Conservation (phyloP, 495 filamentous ascomycete species). For the Apodospora peruviana region DNA sequence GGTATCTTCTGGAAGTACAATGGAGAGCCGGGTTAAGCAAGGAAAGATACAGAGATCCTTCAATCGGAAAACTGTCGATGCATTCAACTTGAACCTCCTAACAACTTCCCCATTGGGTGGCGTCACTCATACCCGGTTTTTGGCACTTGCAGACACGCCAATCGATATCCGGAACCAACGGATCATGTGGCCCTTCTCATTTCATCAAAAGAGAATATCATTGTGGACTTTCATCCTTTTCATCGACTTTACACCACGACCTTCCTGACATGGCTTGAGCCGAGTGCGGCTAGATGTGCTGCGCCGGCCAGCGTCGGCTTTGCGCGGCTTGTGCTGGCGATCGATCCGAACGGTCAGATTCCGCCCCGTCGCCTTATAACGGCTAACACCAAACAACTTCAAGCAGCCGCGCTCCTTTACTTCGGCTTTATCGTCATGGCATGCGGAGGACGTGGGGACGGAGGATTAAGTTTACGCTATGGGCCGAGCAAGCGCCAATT, state of each 20-base stretch:
- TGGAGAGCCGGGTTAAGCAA: too few species aligned
- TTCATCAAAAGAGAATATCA: neutral
- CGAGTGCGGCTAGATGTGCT: conserved; percentile 4
- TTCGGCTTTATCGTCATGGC: conserved; percentile 21
- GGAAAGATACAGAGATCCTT: neutral
- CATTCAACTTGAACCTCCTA: too few species aligned
- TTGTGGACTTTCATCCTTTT: neutral
- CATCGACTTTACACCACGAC: too few species aligned
- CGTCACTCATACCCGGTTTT: too few species aligned
- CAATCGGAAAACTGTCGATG: too few species aligned
- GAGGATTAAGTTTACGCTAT: too few species aligned
- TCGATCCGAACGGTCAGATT: conserved; percentile 19
- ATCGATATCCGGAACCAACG: neutral
- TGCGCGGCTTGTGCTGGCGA: conserved; percentile 21
- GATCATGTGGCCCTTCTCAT: neutral
- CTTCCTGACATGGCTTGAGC: neutral
- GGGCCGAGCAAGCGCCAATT: too few species aligned
- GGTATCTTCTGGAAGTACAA: neutral
- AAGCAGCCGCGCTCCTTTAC: conserved; percentile 4
- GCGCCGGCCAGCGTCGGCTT: conserved; percentile 25
- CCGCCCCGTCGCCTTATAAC: conserved; percentile 24
- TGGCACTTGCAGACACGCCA: neutral
- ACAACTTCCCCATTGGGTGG: too few species aligned
- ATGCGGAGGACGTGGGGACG: too few species aligned
- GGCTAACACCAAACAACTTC: neutral